A percentile compares a stretch with the other conserved stretches of the same genome.
phyloP scores from a whole-genome alignment of 495 filamentous ascomycete genomes.

The Aspergillus egyptiacus region DNA sequence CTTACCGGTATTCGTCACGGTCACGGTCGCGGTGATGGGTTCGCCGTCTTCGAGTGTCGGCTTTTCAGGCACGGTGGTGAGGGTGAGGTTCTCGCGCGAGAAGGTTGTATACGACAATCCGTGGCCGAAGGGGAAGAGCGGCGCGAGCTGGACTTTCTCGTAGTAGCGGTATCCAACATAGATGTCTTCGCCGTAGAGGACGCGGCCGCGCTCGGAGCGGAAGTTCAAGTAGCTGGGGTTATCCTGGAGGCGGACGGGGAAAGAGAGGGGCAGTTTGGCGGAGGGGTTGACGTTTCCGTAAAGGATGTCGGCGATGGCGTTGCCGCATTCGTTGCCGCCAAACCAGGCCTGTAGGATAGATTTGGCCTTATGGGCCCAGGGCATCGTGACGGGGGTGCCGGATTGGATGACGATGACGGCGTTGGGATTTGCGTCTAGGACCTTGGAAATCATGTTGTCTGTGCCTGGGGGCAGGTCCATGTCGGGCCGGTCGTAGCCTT shows the following conservation, averaged over 20 bases:
- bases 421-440: conserved; percentile 64
- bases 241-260: conserved; percentile 61
- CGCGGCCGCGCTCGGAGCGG: conserved; percentile 69
- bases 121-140: conserved; percentile 76
- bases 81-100: conserved; percentile 54
- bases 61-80: conserved; percentile 32
- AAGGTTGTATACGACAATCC: conserved; percentile 81
- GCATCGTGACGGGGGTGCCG: conserved; percentile 81
- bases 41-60: conserved; percentile 34
- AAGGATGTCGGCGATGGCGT: conserved; percentile 55
- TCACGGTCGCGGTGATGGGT: conserved; percentile 54
- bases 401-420: conserved; percentile 78
- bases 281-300: conserved; percentile 52
- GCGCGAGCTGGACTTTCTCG: conserved; percentile 58
- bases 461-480: conserved; percentile 79
- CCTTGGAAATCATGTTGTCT: conserved; percentile 65
- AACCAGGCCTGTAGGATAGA: conserved; percentile 74
- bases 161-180: conserved; percentile 83
- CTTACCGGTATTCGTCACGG: conserved; percentile 62
- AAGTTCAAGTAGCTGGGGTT: conserved; percentile 74
- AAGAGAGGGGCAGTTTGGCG: conserved; percentile 53
- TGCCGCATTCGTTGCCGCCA: conserved; percentile 61
- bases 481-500: conserved; percentile 75
- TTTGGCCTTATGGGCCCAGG: conserved; percentile 63
- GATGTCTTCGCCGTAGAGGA: conserved; percentile 73